Evolutionary conservation across 2,329 filamentous ascomycete species (phyloP).

Genomic region (Acrodontium crateriforme): DNA sequence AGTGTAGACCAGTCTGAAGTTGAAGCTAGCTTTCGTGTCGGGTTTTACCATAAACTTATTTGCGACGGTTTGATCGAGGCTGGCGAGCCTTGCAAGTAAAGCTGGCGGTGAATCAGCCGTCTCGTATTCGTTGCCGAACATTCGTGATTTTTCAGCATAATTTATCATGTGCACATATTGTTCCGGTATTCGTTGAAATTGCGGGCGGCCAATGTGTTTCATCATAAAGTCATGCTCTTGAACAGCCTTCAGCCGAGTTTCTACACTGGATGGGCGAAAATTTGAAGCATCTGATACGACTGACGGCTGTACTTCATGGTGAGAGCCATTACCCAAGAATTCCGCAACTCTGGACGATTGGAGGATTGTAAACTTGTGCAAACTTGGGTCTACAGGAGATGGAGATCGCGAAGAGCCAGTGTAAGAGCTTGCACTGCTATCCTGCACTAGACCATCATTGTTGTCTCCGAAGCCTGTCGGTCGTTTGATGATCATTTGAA

Average conservation of each 20-base stretch:
- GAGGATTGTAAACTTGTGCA: slow-evolving; percentile 9
- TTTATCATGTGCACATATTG: slow-evolving; percentile 13
- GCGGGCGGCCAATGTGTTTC: slow-evolving; percentile 11
- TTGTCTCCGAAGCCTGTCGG: slow-evolving; percentile 9
- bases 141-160: slow-evolving; percentile 12
- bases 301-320: not conserved
- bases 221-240: slow-evolving; percentile 9
- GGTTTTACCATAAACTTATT: slow-evolving; percentile 20
- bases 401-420: slow-evolving; percentile 11
- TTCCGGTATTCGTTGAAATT: slow-evolving; percentile 6
- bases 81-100: slow-evolving; percentile 12
- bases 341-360: slow-evolving; percentile 7
- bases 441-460: slow-evolving; percentile 6
- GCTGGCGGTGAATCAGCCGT: slow-evolving; percentile 12
- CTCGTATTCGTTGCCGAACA: slow-evolving; percentile 17
- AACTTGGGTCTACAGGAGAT: slow-evolving; percentile 5
- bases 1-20: slow-evolving; percentile 26
- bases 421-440: slow-evolving; percentile 9
- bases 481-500: slow-evolving; percentile 10
- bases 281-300: not conserved
- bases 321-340: slow-evolving; percentile 5
- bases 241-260: not conserved
- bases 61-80: slow-evolving; percentile 12
- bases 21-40: slow-evolving; percentile 18
- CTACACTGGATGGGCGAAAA: no score